Evolutionary conservation across 495 filamentous ascomycete genomes (phyloP).

Genomic region (Aspergillus hancockii): DNA sequence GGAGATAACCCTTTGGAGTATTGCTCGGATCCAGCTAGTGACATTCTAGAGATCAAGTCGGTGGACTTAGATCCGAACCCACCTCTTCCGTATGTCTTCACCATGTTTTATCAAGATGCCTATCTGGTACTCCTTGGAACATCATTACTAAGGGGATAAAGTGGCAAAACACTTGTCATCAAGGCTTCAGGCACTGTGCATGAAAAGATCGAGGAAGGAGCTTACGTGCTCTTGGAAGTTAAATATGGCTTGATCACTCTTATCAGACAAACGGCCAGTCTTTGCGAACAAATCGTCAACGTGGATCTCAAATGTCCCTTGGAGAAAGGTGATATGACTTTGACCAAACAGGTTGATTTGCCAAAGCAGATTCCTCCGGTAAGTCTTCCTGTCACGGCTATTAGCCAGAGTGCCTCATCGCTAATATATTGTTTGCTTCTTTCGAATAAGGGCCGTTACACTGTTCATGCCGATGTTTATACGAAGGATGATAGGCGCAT

Average conservation of each 20-base stretch:
- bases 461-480: slow-evolving; percentile 81
- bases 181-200: slow-evolving; percentile 70
- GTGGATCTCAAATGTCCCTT: slow-evolving; percentile 90
- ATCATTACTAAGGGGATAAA: slow-evolving; percentile 37
- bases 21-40: slow-evolving; percentile 61
- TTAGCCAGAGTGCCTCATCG: not conserved
- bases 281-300: slow-evolving; percentile 85
- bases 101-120: too few relatives aligned
- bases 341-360: slow-evolving; percentile 81
- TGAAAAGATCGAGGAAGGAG: slow-evolving; percentile 69
- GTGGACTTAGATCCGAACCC: slow-evolving; percentile 87
- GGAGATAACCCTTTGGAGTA: slow-evolving; percentile 56
- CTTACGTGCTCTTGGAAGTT: slow-evolving; percentile 77
- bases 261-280: slow-evolving; percentile 72
- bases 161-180: slow-evolving; percentile 78
- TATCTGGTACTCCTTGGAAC: not conserved
- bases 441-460: slow-evolving; percentile 77
- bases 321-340: slow-evolving; percentile 65
- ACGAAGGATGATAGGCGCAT: slow-evolving; percentile 66
- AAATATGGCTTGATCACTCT: slow-evolving; percentile 91
- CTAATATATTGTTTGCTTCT: not conserved
- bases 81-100: slow-evolving; percentile 70
- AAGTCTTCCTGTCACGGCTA: slow-evolving; percentile 34
- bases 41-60: slow-evolving; percentile 71
- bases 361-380: slow-evolving; percentile 89